Evolutionary conservation across 495 filamentous ascomycete genomes (phyloP).

Genomic region (Aspergillus cavernicola): DNA sequence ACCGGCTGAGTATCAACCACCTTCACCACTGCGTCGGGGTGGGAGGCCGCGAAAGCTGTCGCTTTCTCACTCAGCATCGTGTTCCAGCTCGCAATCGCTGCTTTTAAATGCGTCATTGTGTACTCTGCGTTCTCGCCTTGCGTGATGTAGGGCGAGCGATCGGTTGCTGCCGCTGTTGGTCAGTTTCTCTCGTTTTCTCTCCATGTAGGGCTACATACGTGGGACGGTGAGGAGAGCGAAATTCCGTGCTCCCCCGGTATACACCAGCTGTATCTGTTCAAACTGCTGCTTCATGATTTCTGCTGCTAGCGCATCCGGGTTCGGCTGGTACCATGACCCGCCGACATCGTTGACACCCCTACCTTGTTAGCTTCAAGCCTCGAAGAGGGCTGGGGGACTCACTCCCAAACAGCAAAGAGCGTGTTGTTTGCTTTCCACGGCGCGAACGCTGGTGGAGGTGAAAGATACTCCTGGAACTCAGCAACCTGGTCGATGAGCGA

Average conservation of each 20-base stretch:
- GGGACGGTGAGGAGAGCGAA: slow-evolving; percentile 8
- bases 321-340: slow-evolving; percentile 6
- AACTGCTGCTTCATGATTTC: slow-evolving; percentile 12
- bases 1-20: slow-evolving; percentile 9
- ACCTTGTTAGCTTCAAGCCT: background rate
- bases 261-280: slow-evolving; percentile 10
- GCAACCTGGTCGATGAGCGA: slow-evolving; percentile 13
- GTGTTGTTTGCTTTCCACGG: slow-evolving; percentile 5
- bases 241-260: slow-evolving; percentile 2
- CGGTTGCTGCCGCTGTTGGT: background rate
- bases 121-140: slow-evolving; percentile 4
- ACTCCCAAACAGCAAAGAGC: slow-evolving; percentile 8
- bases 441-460: background rate
- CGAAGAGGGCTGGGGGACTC: background rate
- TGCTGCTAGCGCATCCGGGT: background rate
- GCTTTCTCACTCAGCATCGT: background rate
- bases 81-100: slow-evolving; percentile 7
- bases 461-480: slow-evolving; percentile 1
- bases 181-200: background rate
- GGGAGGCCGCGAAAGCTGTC: background rate
- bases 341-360: slow-evolving; percentile 14
- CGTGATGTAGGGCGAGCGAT: slow-evolving; percentile 5
- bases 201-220: background rate
- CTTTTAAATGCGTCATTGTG: background rate
- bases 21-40: slow-evolving; percentile 7